phyloP scores from a whole-genome alignment of 306 rosid species.

The Lathyrus sativus region DNA sequence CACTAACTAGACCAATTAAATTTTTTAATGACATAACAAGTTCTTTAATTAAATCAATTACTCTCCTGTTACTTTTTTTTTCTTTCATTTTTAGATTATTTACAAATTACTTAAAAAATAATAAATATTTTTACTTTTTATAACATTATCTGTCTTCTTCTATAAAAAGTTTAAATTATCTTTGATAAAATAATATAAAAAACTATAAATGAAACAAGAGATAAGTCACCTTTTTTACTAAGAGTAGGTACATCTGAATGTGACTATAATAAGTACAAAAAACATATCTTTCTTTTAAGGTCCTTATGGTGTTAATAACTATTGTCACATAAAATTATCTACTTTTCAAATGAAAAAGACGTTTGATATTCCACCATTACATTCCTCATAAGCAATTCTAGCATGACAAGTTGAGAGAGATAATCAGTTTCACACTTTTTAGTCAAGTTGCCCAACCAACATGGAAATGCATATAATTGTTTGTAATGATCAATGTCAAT shows the following conservation, averaged over 20 bases:
- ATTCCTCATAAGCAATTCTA: slow-evolving; percentile 15
- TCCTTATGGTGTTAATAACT: slow-evolving; percentile 32
- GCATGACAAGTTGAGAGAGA: slow-evolving; percentile 28
- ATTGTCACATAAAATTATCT: slow-evolving; percentile 28
- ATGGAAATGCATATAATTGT: slow-evolving; percentile 28
- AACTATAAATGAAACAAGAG: slow-evolving; percentile 6
- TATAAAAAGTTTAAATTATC: too few relatives aligned
- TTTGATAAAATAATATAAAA: too few relatives aligned
- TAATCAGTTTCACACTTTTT: slow-evolving; percentile 30
- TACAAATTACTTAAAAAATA: too few relatives aligned
- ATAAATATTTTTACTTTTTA: too few relatives aligned
- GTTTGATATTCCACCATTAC: slow-evolving; percentile 32
- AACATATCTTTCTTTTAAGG: slow-evolving; percentile 28
- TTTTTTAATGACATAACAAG: slow-evolving; percentile 11
- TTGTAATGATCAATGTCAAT: slow-evolving; percentile 27
- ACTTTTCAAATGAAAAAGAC: slow-evolving; percentile 42
- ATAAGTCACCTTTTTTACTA: slow-evolving; percentile 1
- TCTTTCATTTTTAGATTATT: too few relatives aligned
- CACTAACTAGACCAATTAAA: slow-evolving; percentile 13
- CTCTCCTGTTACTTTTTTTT: too few relatives aligned
- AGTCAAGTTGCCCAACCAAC: slow-evolving; percentile 48
- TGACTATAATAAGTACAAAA: slow-evolving; percentile 29
- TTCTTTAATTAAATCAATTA: background rate
- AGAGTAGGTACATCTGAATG: slow-evolving; percentile 23
- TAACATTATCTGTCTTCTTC: background rate